A percentile compares a stretch with the other conserved stretches of the same genome.
Evolutionary conservation across 495 filamentous ascomycete genomes (phyloP).

Genomic region (Xylaria bambusicola): DNA sequence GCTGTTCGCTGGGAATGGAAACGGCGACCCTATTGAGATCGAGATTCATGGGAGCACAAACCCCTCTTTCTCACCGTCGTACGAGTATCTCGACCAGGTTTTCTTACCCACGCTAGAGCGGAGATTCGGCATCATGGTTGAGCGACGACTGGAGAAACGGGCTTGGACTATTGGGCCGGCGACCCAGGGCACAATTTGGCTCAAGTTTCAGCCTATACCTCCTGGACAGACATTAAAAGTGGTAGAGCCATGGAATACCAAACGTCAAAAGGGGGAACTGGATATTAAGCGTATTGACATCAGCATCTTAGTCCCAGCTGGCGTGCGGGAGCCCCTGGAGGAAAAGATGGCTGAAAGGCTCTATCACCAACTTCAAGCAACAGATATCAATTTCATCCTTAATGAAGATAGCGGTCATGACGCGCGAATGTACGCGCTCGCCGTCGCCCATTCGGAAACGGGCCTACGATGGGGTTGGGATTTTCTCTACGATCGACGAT

Average conservation of each 20-base stretch:
- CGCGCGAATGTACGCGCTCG: constrained; percentile 67
- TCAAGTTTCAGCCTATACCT: constrained; percentile 58
- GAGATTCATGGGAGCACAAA: constrained; percentile 80
- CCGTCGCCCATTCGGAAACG: constrained; percentile 67
- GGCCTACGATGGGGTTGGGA: constrained; percentile 69
- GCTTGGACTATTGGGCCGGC: constrained; percentile 67
- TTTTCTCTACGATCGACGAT: constrained; percentile 50
- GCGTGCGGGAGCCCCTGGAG: constrained; percentile 45
- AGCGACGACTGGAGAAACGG: constrained; percentile 56
- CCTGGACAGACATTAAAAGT: constrained; percentile 46
- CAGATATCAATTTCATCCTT: constrained; percentile 50
- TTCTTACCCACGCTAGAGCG: constrained; percentile 67
- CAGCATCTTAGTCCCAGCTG: constrained; percentile 54
- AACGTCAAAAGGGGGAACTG: constrained; percentile 19
- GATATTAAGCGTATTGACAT: constrained; percentile 60
- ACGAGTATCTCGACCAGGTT: constrained; percentile 77
- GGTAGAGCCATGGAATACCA: constrained; percentile 39
- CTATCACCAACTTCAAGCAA: constrained; percentile 41
- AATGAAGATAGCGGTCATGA: constrained; percentile 61
- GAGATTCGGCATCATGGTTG: constrained; percentile 61
- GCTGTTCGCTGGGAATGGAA: constrained; percentile 55
- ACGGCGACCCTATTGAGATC: constrained; percentile 49
- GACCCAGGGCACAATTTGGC: constrained; percentile 59
- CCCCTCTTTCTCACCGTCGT: constrained; percentile 67
- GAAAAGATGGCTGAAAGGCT: constrained; percentile 39